Evolutionary conservation across 306 rosid species (phyloP).

Genomic region (Casuarina cunninghamiana): DNA sequence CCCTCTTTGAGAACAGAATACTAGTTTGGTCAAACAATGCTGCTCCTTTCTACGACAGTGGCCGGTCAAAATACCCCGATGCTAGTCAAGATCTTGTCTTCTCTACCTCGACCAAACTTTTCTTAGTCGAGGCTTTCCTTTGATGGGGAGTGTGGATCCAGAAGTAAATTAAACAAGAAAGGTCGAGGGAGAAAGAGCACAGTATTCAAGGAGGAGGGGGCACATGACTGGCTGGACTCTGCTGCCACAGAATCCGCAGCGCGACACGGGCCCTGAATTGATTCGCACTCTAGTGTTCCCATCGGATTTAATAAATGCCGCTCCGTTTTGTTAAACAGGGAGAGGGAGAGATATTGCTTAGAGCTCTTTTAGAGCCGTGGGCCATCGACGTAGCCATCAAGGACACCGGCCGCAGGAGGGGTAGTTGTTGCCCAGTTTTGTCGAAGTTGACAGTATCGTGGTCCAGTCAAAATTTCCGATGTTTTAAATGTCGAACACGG

Average conservation of each 20-base stretch:
- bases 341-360: neutral
- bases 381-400: neutral
- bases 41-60: neutral
- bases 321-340: neutral
- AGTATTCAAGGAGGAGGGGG: neutral
- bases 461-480: too few species aligned
- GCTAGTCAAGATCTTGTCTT: neutral
- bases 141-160: too few species aligned
- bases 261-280: neutral
- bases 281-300: neutral
- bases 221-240: neutral
- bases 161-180: neutral
- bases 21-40: neutral
- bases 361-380: neutral
- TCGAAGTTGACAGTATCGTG: too few species aligned
- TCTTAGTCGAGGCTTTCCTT: neutral
- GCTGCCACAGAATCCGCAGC: neutral
- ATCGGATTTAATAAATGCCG: neutral
- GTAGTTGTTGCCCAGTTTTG: slow-evolving; percentile 8
- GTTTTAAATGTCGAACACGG: too few species aligned
- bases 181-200: neutral
- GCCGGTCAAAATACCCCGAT: neutral
- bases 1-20: neutral
- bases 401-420: neutral
- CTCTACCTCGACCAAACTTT: neutral